These are phyloP conservation scores for Xylariaceae sp. DNA, from an alignment of 2,329 filamentous ascomycete species.

Conservation along the genomic window DNA sequence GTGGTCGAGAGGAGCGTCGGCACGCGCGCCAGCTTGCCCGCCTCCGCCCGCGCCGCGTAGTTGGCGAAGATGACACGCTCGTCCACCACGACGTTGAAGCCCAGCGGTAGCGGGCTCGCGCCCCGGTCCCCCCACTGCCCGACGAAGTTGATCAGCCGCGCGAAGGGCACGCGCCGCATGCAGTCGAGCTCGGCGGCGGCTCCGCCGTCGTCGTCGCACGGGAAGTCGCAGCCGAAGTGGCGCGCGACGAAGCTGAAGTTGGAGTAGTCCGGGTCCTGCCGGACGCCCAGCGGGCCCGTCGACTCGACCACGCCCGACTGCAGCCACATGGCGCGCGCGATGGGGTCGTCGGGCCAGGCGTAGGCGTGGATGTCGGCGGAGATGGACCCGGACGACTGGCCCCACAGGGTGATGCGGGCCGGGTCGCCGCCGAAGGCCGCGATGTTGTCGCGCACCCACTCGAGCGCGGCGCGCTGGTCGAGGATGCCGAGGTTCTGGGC, in stretches of 20 bases:
- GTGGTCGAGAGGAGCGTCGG: slow-evolving; percentile 26
- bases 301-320: slow-evolving; percentile 32
- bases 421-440: slow-evolving; percentile 39
- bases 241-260: slow-evolving; percentile 30
- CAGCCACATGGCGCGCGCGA: slow-evolving; percentile 33
- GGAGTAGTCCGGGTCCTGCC: slow-evolving; percentile 19
- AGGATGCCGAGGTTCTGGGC: slow-evolving; percentile 38
- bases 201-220: slow-evolving; percentile 7
- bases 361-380: slow-evolving; percentile 34
- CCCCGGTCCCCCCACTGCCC: slow-evolving; percentile 8
- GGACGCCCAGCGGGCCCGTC: too few relatives aligned
- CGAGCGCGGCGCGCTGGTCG: slow-evolving; percentile 41
- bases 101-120: slow-evolving; percentile 15
- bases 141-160: slow-evolving; percentile 10
- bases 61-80: slow-evolving; percentile 24
- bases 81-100: slow-evolving; percentile 21
- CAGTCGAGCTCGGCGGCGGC: slow-evolving; percentile 25
- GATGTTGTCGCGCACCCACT: slow-evolving; percentile 44
- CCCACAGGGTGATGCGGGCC: slow-evolving; percentile 34
- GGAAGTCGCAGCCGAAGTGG: slow-evolving; percentile 24
- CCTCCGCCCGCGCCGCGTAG: slow-evolving; percentile 19
- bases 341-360: slow-evolving; percentile 38
- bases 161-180: slow-evolving; percentile 26
- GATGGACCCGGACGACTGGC: slow-evolving; percentile 38
- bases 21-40: slow-evolving; percentile 17